phyloP scores from a whole-genome alignment of 2,329 filamentous ascomycete species.

The Cercospora sp. region DNA sequence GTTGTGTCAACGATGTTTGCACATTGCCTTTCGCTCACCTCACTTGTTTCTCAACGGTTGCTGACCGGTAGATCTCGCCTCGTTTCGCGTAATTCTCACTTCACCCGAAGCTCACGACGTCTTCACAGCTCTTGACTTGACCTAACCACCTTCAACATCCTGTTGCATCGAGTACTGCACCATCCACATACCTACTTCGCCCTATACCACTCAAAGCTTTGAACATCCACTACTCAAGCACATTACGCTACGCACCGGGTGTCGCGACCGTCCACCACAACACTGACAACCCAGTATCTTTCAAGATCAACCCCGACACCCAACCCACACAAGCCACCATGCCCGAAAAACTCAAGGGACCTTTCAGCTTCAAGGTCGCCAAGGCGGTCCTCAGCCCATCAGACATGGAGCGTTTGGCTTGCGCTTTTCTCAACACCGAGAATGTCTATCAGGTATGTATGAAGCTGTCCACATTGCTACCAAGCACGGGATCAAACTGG shows the following conservation, averaged over 20 bases:
- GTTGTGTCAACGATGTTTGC: background rate
- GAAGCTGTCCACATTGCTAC: background rate
- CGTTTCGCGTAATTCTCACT: background rate
- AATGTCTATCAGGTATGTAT: conserved; percentile 9
- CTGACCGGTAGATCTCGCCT: background rate
- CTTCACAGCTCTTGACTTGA: background rate
- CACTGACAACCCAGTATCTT: background rate
- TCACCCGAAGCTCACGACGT: background rate
- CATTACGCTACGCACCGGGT: background rate
- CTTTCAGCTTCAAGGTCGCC: conserved; percentile 24
- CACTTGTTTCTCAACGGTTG: background rate
- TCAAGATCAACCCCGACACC: background rate
- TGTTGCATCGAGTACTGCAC: background rate
- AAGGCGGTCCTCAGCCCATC: conserved; percentile 23
- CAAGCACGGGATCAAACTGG: background rate
- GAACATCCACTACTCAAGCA: background rate
- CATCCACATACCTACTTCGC: background rate
- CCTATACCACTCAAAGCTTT: background rate
- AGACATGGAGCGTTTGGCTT: conserved; percentile 28
- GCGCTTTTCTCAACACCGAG: conserved; percentile 23
- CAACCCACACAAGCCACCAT: background rate
- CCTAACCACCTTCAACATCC: background rate
- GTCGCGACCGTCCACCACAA: background rate
- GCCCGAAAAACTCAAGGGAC: conserved; percentile 16
- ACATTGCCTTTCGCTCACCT: background rate